These are phyloP conservation scores for Cladophialophora chaetospira DNA, from an alignment of 2,329 filamentous ascomycete species.

Conservation along the genomic window DNA sequence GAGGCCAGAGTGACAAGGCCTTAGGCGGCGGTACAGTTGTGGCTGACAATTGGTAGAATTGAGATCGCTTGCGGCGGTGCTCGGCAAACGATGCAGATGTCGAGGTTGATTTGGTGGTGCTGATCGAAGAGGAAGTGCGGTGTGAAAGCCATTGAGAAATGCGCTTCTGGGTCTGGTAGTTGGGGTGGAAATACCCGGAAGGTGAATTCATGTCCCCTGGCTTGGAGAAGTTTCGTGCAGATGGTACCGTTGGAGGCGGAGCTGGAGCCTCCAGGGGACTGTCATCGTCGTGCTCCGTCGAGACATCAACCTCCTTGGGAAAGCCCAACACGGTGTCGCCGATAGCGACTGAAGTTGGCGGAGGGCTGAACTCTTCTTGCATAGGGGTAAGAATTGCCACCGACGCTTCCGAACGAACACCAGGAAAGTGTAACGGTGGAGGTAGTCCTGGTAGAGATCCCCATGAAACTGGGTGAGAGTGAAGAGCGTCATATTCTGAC, in stretches of 20 bases:
- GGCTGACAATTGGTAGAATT: constrained; percentile 32
- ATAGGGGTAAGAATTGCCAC: constrained; percentile 32
- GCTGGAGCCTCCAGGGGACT: neutral
- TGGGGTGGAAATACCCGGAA: constrained; percentile 22
- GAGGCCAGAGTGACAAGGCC: constrained; percentile 19
- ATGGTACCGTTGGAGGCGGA: constrained; percentile 11
- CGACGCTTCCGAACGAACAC: constrained; percentile 26
- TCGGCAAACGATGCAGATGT: constrained; percentile 31
- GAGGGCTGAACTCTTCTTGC: constrained; percentile 33
- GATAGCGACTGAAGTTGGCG: constrained; percentile 26
- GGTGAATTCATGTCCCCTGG: constrained; percentile 14
- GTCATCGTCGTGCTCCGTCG: neutral
- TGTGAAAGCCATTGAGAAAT: constrained; percentile 32
- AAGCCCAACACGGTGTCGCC: constrained; percentile 26
- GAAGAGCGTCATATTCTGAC: constrained; percentile 32
- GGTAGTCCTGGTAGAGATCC: constrained; percentile 31
- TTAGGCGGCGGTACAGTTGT: constrained; percentile 23
- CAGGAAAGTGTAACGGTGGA: constrained; percentile 36
- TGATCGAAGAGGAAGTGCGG: constrained; percentile 28
- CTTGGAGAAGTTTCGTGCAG: constrained; percentile 25
- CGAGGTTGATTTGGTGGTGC: constrained; percentile 28
- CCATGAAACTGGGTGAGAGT: constrained; percentile 35
- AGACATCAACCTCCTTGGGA: constrained; percentile 16
- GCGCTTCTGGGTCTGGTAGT: constrained; percentile 28
- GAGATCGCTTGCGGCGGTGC: constrained; percentile 30